Evolutionary conservation across 768 basidiomycete genomes (phyloP).

Genomic region (Ephemerocybe angulata): DNA sequence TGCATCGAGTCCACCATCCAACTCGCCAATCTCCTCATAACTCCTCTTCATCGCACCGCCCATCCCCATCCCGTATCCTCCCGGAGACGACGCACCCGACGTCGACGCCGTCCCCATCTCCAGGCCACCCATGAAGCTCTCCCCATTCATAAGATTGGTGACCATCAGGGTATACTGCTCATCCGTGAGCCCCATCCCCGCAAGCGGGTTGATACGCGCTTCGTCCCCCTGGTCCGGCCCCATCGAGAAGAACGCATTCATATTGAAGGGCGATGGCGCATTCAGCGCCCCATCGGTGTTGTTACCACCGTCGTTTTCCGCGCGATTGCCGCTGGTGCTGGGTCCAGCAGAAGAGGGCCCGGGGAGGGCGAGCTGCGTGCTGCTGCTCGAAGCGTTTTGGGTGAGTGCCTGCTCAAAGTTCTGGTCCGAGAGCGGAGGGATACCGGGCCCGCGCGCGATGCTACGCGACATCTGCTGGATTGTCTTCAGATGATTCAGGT

Average conservation of each 20-base stretch:
- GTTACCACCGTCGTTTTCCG: background rate
- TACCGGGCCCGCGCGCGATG: slow-evolving; percentile 62
- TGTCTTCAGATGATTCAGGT: slow-evolving; percentile 81
- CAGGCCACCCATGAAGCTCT: slow-evolving; percentile 36
- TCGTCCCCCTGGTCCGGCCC: slow-evolving; percentile 29
- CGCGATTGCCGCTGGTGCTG: background rate
- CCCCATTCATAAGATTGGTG: slow-evolving; percentile 66
- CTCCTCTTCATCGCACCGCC: slow-evolving; percentile 25
- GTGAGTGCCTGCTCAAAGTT: slow-evolving; percentile 55
- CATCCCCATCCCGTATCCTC: slow-evolving; percentile 18
- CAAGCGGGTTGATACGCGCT: slow-evolving; percentile 73
- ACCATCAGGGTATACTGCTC: slow-evolving; percentile 83
- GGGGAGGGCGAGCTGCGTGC: slow-evolving; percentile 11
- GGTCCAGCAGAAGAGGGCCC: slow-evolving; percentile 8
- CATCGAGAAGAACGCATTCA: slow-evolving; percentile 8
- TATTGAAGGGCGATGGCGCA: slow-evolving; percentile 20
- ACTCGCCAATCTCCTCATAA: slow-evolving; percentile 8
- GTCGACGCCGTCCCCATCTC: slow-evolving; percentile 18
- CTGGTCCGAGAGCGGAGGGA: slow-evolving; percentile 56
- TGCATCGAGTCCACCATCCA: slow-evolving; percentile 5
- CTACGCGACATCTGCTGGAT: slow-evolving; percentile 71
- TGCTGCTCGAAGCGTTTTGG: slow-evolving; percentile 12
- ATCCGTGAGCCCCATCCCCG: slow-evolving; percentile 83
- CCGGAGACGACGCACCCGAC: slow-evolving; percentile 15
- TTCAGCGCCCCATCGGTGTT: slow-evolving; percentile 1